phyloP scores from a whole-genome alignment of 2,329 filamentous ascomycete genomes.

The Phymatotrichopsis omnivora region DNA sequence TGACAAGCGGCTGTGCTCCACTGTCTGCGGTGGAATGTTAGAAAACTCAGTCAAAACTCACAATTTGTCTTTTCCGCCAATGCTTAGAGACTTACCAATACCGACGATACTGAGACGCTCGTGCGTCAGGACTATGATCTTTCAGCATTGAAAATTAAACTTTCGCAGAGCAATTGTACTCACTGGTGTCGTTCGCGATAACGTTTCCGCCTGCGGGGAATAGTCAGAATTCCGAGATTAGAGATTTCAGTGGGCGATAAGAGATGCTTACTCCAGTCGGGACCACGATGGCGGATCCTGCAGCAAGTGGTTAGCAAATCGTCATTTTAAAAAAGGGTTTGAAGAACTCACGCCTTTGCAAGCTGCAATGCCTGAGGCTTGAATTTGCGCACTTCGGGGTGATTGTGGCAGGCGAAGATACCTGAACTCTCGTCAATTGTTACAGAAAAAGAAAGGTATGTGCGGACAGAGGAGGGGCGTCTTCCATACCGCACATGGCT shows the following conservation, averaged over 20 bases:
- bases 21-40: constrained; percentile 52
- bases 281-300: constrained; percentile 88
- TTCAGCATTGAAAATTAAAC: constrained; percentile 1
- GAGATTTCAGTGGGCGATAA: constrained; percentile 2
- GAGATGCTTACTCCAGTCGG: constrained; percentile 82
- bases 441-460: background rate
- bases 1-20: constrained; percentile 90
- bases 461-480: constrained; percentile 2
- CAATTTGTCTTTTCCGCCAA: background rate
- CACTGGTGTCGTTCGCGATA: constrained; percentile 84
- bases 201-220: constrained; percentile 64
- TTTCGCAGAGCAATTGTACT: constrained; percentile 35
- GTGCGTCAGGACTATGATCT: constrained; percentile 70
- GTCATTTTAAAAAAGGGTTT: constrained; percentile 20
- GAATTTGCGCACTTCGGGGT: constrained; percentile 92
- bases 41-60: background rate
- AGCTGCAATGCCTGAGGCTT: constrained; percentile 90
- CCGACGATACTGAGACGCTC: constrained; percentile 96
- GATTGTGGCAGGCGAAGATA: constrained; percentile 36
- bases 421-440: constrained; percentile 17
- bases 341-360: constrained; percentile 72
- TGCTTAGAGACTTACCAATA: constrained; percentile 55
- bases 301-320: constrained; percentile 35
- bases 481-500: constrained; percentile 26
- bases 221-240: constrained; percentile 15